These are phyloP conservation scores for Aspergillus ustus DNA, from an alignment of 2,329 filamentous ascomycete genomes.

Conservation along the genomic window DNA sequence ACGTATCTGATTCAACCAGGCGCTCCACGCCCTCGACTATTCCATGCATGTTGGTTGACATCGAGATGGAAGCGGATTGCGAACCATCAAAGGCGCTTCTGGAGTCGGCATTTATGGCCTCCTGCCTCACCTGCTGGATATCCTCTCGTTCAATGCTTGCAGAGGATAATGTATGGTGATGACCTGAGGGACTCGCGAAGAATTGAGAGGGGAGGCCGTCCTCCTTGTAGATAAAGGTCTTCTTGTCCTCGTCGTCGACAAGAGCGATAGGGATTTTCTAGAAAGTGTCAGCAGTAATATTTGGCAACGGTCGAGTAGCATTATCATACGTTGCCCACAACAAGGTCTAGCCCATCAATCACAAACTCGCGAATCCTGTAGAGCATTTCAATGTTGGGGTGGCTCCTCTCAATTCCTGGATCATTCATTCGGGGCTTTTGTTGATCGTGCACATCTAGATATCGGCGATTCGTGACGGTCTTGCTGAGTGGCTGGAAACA, in stretches of 20 bases:
- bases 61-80: slow-evolving; percentile 53
- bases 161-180: slow-evolving; percentile 46
- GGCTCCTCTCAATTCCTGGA: slow-evolving; percentile 54
- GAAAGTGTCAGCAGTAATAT: slow-evolving; percentile 27
- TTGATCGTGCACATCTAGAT: slow-evolving; percentile 51
- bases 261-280: slow-evolving; percentile 55
- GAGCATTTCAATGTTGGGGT: slow-evolving; percentile 68
- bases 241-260: slow-evolving; percentile 49
- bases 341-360: slow-evolving; percentile 63
- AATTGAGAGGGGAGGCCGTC: slow-evolving; percentile 57
- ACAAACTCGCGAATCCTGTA: slow-evolving; percentile 67
- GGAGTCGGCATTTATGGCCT: slow-evolving; percentile 31
- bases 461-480: slow-evolving; percentile 55
- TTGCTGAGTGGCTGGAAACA: slow-evolving; percentile 66
- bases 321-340: slow-evolving; percentile 51
- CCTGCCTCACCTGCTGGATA: slow-evolving; percentile 35
- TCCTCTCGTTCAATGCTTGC: slow-evolving; percentile 48
- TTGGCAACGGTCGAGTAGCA: slow-evolving; percentile 6
- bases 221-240: slow-evolving; percentile 58
- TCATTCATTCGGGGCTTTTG: slow-evolving; percentile 60
- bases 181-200: slow-evolving; percentile 50
- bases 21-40: slow-evolving; percentile 46
- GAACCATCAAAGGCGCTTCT: slow-evolving; percentile 45
- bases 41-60: slow-evolving; percentile 47
- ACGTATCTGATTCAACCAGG: slow-evolving; percentile 46